Evolutionary conservation across 495 filamentous ascomycete genomes (phyloP).

Genomic region (Xanthoparmelia taractica): DNA sequence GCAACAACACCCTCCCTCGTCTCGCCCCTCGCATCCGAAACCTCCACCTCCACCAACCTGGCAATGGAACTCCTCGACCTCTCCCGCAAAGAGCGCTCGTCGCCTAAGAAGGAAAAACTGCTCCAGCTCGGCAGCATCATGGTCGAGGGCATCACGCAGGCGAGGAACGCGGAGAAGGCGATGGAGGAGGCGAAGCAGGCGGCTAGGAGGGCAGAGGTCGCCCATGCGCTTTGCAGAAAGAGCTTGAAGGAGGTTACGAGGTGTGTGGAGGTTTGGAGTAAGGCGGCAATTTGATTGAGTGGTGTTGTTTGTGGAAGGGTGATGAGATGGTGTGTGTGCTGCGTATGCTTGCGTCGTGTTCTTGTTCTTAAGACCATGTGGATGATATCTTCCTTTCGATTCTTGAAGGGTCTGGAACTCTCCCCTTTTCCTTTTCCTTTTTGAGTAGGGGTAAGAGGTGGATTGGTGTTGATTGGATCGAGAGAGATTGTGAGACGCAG

Average conservation of each 20-base stretch:
- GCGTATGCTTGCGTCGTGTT: too few species aligned
- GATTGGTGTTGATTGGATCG: slow-evolving; percentile 2
- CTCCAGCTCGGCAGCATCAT: slow-evolving; percentile 31
- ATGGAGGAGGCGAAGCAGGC: slow-evolving; percentile 34
- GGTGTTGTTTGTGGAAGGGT: slow-evolving; percentile 7
- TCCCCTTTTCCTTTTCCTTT: not conserved
- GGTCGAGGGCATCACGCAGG: slow-evolving; percentile 32
- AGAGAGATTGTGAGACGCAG: not conserved
- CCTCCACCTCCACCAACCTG: slow-evolving; percentile 27
- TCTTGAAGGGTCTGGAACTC: not conserved
- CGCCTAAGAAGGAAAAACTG: slow-evolving; percentile 28
- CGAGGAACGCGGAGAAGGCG: slow-evolving; percentile 34
- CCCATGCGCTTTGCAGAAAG: slow-evolving; percentile 27
- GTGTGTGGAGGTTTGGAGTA: slow-evolving; percentile 29
- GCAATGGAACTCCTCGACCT: slow-evolving; percentile 34
- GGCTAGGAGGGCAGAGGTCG: slow-evolving; percentile 30
- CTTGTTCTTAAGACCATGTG: too few species aligned
- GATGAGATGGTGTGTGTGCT: not conserved
- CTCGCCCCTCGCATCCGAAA: slow-evolving; percentile 7
- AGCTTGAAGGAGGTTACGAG: slow-evolving; percentile 31
- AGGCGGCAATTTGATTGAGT: too few species aligned
- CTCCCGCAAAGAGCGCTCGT: slow-evolving; percentile 29
- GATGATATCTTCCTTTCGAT: not conserved
- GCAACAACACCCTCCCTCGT: slow-evolving; percentile 10
- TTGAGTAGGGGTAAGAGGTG: not conserved